phyloP scores from a whole-genome alignment of 495 filamentous ascomycete species.

The Halenospora varia region DNA sequence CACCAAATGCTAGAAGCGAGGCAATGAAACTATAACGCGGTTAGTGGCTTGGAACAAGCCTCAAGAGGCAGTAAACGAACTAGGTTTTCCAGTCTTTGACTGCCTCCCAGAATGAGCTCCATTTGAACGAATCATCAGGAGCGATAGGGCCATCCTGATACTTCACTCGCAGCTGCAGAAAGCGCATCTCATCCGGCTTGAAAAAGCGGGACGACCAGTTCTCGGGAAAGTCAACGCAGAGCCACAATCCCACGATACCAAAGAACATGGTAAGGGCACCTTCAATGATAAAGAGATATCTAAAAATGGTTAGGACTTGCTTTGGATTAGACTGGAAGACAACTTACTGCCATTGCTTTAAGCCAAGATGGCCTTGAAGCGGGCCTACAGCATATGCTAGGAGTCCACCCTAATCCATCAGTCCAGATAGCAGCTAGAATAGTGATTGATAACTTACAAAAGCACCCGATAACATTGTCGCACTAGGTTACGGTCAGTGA shows the following conservation, averaged over 20 bases:
- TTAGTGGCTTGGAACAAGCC: background rate
- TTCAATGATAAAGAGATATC: conserved; percentile 1
- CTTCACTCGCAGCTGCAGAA: background rate
- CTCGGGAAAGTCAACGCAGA: background rate
- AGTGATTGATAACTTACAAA: background rate
- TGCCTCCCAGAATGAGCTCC: conserved; percentile 45
- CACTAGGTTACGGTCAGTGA: background rate
- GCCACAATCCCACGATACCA: background rate
- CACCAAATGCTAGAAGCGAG: conserved; percentile 1
- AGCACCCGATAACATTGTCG: background rate
- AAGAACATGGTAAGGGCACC: background rate
- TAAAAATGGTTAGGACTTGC: background rate
- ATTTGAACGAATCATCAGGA: background rate
- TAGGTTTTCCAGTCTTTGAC: conserved; percentile 11
- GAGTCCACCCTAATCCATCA: background rate
- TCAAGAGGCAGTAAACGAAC: conserved; percentile 41
- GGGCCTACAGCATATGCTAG: background rate
- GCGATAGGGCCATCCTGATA: background rate
- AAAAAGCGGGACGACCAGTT: background rate
- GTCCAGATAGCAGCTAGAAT: background rate
- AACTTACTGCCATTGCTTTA: background rate
- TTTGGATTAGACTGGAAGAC: background rate
- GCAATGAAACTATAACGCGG: conserved; percentile 3
- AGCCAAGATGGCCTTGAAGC: background rate
- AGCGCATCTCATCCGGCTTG: background rate